Evolutionary conservation across 2,329 filamentous ascomycete species (phyloP), one percentile per base, ranked within the genome.

Genomic region (Trichoderma atroviride): DNA sequence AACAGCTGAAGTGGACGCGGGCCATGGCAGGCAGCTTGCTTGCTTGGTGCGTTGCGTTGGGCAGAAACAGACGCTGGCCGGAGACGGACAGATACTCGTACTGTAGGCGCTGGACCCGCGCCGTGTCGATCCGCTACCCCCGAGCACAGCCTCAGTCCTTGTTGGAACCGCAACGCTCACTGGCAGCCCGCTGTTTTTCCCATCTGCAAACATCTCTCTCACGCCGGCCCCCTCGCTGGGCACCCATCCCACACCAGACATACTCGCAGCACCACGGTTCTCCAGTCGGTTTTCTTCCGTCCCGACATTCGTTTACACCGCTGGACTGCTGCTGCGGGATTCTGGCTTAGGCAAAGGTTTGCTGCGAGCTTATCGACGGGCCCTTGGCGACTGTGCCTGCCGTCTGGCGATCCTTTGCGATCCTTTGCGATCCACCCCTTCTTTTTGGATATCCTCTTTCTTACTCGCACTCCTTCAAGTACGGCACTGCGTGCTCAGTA

Each of bases 61-160:
- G n/a, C 27, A 37, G 52, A 7, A 55, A 13, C 33, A 35, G 33
- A 35, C 33, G 33, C 33, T 35, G 33, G 11, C 33, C 13, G 33
- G 33, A 35, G 33, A 35, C 33, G 11, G 13, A 35, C 33, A 11
- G 10, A 14, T 6, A 40, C 37, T 6, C 19, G 7, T 6, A n/a
- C 19, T 43, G 40, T n/a, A 43, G 40, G 40, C 19, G 40, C 27
- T 53, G 33, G 63, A 66, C 63, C 63, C 63, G 53, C 53, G 63
- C 53, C 57, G 57, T 60, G 65, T 68, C 65, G 65, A 68, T 68
- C 62, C 62, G 53, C 24, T 58, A 13, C 50, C 63, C 53, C 66
- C 66, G 66, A 62, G 66, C 66, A 68, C 66, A 68, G 66, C 66
- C 66, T 68, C 66, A 62, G 40, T 24, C 55, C 37, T 58, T 58